A percentile compares a stretch with the other conserved stretches of the same genome.
These are phyloP conservation scores for Syncephalastrum contaminatum DNA, from an alignment of 371 early-diverging fungal species.

Conservation along the genomic window DNA sequence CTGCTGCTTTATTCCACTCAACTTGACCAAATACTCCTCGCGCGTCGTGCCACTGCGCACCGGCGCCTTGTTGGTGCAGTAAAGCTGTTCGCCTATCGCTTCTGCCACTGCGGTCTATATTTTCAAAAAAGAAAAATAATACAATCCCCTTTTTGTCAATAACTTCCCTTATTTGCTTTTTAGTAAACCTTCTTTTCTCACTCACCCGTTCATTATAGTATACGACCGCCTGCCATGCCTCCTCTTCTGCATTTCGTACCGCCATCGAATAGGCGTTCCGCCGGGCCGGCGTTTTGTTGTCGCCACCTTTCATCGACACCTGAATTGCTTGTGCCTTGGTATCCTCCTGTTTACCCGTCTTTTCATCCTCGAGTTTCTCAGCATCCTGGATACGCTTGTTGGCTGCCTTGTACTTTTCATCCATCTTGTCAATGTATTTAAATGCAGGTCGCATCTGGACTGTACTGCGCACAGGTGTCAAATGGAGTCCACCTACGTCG, in stretches of 20 bases:
- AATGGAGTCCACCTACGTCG: slow-evolving; percentile 72
- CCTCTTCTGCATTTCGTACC: slow-evolving; percentile 70
- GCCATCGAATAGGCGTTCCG: slow-evolving; percentile 59
- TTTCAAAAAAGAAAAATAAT: too few relatives aligned
- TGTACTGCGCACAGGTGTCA: slow-evolving; percentile 72
- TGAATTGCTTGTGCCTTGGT: slow-evolving; percentile 8
- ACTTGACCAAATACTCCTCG: slow-evolving; percentile 38
- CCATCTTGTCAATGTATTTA: slow-evolving; percentile 85
- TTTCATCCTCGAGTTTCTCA: slow-evolving; percentile 59
- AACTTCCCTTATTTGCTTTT: slow-evolving; percentile 7
- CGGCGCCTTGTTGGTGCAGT: slow-evolving; percentile 9
- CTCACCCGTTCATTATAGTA: slow-evolving; percentile 67
- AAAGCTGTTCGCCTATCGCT: too few relatives aligned
- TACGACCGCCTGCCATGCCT: slow-evolving; percentile 72
- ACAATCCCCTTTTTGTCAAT: too few relatives aligned
- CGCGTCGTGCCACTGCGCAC: slow-evolving; percentile 39
- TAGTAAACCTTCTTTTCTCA: slow-evolving; percentile 32
- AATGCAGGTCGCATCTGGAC: slow-evolving; percentile 86
- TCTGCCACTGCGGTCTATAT: too few relatives aligned
- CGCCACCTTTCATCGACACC: slow-evolving; percentile 56
- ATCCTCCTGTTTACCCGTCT: not conserved
- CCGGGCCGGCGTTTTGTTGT: slow-evolving; percentile 49
- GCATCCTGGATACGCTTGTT: slow-evolving; percentile 65
- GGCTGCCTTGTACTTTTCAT: slow-evolving; percentile 78
- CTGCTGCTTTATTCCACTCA: slow-evolving; percentile 26